These are phyloP conservation scores for Fomitopsis serialis DNA, from an alignment of 768 basidiomycete species.

Conservation along the genomic window DNA sequence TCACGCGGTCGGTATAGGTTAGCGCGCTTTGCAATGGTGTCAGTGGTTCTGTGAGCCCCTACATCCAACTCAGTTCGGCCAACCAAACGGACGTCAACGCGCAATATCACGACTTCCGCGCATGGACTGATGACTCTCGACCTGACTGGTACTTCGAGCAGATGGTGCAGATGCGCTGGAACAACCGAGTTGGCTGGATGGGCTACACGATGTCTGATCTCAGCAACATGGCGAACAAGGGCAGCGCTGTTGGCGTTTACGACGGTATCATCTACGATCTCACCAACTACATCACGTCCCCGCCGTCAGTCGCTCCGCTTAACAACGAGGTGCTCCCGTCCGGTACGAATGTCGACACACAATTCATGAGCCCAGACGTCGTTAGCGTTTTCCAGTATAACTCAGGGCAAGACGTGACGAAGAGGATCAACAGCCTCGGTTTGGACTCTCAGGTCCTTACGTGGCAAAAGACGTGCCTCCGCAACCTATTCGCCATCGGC, in stretches of 20 bases:
- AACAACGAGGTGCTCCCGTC: conserved; percentile 35
- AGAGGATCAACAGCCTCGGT: conserved; percentile 54
- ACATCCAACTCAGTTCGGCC: conserved; percentile 66
- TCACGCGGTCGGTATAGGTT: conserved; percentile 47
- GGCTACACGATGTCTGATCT: conserved; percentile 79
- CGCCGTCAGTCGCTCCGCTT: conserved; percentile 47
- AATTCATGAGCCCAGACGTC: conserved; percentile 72
- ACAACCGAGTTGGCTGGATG: conserved; percentile 81
- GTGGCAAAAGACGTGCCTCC: conserved; percentile 81
- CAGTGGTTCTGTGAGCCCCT: conserved; percentile 68
- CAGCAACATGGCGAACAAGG: conserved; percentile 57
- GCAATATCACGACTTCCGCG: conserved; percentile 95
- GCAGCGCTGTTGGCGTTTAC: conserved; percentile 78
- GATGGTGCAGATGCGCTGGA: conserved; percentile 93
- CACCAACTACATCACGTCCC: conserved; percentile 68
- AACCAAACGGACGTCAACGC: conserved; percentile 76
- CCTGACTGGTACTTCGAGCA: conserved; percentile 98
- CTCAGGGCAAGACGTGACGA: conserved; percentile 80
- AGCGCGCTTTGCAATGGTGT: conserved; percentile 89
- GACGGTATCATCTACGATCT: conserved; percentile 84
- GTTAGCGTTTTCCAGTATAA: conserved; percentile 71
- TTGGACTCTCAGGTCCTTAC: conserved; percentile 51
- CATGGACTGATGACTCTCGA: conserved; percentile 78
- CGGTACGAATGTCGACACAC: conserved; percentile 29
- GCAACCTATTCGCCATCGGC: conserved; percentile 90